These are phyloP conservation scores for Trypanosoma melophagium DNA, from an alignment of 208 protist genomes.

Conservation along the genomic window DNA sequence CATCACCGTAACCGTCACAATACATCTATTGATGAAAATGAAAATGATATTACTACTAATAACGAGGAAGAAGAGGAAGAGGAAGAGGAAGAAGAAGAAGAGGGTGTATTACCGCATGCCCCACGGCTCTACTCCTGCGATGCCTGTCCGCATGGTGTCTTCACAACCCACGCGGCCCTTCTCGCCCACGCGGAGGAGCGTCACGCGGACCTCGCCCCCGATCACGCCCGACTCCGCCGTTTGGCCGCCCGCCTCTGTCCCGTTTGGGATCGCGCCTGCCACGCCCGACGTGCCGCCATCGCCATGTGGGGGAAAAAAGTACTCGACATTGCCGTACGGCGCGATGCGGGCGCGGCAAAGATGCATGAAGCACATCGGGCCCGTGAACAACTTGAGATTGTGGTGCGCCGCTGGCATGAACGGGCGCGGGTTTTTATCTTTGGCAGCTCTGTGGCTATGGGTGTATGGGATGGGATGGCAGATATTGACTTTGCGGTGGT, in stretches of 20 bases:
- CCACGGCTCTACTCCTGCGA: constrained; percentile 69
- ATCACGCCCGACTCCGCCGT: constrained; percentile 51
- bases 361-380: constrained; percentile 81
- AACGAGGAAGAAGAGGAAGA: constrained; percentile 16
- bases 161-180: constrained; percentile 45
- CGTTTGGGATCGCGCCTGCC: constrained; percentile 43
- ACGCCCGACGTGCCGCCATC: constrained; percentile 35
- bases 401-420: constrained; percentile 78
- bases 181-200: constrained; percentile 55
- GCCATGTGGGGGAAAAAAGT: constrained; percentile 52
- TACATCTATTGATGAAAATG: constrained; percentile 1
- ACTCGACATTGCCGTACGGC: constrained; percentile 51
- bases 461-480: constrained; percentile 82
- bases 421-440: constrained; percentile 82
- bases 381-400: constrained; percentile 75
- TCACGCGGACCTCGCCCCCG: constrained; percentile 48
- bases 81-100: constrained; percentile 7
- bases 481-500: constrained; percentile 92
- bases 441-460: constrained; percentile 80
- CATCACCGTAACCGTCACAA: neutral
- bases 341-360: constrained; percentile 74
- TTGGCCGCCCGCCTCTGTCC: constrained; percentile 48
- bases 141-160: constrained; percentile 57
- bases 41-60: too few species aligned
- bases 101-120: neutral